Base-by-base conservation (phyloP, 495 filamentous ascomycete species). In the Penicillium pancosmium region DNA sequence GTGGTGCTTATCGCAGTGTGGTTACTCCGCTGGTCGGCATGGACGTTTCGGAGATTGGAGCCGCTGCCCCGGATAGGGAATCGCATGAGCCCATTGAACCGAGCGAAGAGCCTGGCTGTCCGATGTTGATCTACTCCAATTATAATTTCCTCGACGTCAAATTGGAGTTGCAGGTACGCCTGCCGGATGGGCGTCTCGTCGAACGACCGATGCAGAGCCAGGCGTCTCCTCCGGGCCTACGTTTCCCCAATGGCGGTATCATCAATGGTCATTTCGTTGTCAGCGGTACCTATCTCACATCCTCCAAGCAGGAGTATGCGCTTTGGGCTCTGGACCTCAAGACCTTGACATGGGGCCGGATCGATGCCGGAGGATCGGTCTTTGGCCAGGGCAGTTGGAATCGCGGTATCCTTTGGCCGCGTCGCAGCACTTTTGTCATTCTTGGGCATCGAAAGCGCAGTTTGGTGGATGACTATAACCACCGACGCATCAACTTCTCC, bases 101-200 rank as follows among this genome's bases (percentile, higher is more conserved):
- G 4, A 65, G 74, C 18, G 79, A 58, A 73, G 78, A 61, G 13
- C 84, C 89, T 35, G 82, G 87, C 4, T 88, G 87, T 13, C 91
- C 92, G 5, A 96, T 97, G 91, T 81, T 98, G 52, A 95, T 98
- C 33, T 98, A 98, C 71, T 98, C 94, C 41, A 98, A 98, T 67
- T 98, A 98, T 71, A 98, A 98, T 72, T 98, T 98, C 69, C 71
- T 98, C 38, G 92, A 98, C 60, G 94, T 98, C 59, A 98, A 97
- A 67, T 74, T 98, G 19, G 94, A 98, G 69, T 79, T 98, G 33
- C 95, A 98, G 67, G 84, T 98, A 46, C 85, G 94, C 53, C 69
- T 86, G 13, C 84, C 90, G 27, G 93, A 98, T 71, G 94, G 95
- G 47, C 87, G 87, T 9, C 75, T 98, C 60, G 81, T 84, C 4